These are phyloP conservation scores for Thermothelomyces thermophilus DNA, from an alignment of 2,329 filamentous ascomycete species.

Conservation along the genomic window DNA sequence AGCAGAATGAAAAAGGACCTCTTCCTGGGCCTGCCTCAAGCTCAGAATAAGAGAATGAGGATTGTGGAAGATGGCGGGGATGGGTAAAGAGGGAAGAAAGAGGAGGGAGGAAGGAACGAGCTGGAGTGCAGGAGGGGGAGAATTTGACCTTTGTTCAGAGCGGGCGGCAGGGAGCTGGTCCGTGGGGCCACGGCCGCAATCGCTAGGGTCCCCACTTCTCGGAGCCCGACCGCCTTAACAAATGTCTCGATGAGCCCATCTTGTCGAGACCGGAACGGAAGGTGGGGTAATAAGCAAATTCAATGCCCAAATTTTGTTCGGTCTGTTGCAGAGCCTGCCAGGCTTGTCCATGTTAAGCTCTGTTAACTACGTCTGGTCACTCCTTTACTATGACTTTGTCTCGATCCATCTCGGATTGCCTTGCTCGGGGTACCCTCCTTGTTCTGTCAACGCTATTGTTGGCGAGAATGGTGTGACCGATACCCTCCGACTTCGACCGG, in stretches of 20 bases:
- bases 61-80: conserved; percentile 1
- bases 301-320: neutral
- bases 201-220: conserved; percentile 19
- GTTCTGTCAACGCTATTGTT: conserved; percentile 13
- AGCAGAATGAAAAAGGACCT: conserved; percentile 15
- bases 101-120: conserved; percentile 7
- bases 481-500: conserved; percentile 10
- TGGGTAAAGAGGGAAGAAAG: conserved; percentile 5
- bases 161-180: conserved; percentile 3
- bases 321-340: neutral
- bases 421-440: conserved; percentile 1
- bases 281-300: conserved; percentile 5
- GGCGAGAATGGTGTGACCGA: conserved; percentile 20
- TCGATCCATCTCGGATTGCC: conserved; percentile 1
- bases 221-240: conserved; percentile 17
- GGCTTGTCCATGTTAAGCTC: neutral
- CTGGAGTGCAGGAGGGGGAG: conserved; percentile 13
- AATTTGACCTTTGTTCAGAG: conserved; percentile 14
- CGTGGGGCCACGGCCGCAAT: conserved; percentile 20
- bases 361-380: conserved; percentile 2
- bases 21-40: conserved; percentile 16
- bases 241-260: neutral
- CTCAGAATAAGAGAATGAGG: conserved; percentile 10
- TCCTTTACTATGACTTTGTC: neutral
- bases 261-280: neutral